Conservation (phyloP, 106 monocot genomes). For the Gastrodia elata region DNA sequence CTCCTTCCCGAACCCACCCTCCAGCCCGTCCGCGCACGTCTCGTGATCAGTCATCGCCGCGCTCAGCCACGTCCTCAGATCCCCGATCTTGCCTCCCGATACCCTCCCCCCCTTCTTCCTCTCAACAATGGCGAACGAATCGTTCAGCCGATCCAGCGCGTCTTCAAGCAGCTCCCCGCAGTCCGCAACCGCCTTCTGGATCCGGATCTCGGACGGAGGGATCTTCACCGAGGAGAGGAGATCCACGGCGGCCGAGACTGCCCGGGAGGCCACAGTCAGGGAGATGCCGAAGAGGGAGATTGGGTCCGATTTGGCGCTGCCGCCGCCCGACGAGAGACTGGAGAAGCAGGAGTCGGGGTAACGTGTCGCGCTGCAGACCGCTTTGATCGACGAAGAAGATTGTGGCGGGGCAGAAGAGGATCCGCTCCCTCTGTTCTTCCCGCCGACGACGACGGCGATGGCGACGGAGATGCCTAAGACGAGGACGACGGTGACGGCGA, state of each 20-base stretch:
- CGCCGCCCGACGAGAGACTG: constrained; percentile 30
- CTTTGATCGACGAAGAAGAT: constrained; percentile 35
- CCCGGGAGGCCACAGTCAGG: constrained; percentile 29
- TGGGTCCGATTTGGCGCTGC: constrained; percentile 30
- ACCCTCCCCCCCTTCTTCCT: constrained; percentile 12
- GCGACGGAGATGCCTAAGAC: not conserved
- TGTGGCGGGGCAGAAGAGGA: not conserved
- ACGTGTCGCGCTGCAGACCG: constrained; percentile 46
- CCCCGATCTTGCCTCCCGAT: constrained; percentile 13
- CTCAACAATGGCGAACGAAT: constrained; percentile 17
- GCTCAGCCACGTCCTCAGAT: constrained; percentile 43
- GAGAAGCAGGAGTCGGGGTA: constrained; percentile 55
- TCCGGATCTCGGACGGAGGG: constrained; percentile 19
- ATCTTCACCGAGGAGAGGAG: constrained; percentile 10
- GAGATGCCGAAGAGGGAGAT: constrained; percentile 52
- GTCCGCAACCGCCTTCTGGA: constrained; percentile 23
- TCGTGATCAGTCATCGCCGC: constrained; percentile 31
- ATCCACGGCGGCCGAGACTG: constrained; percentile 14
- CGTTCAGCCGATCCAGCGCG: constrained; percentile 30
- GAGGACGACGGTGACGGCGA: constrained; percentile 27
- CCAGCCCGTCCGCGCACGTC: constrained; percentile 36
- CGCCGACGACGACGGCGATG: constrained; percentile 16
- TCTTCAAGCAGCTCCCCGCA: constrained; percentile 42
- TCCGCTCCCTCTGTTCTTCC: not conserved
- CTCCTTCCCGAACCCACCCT: constrained; percentile 15